phyloP scores from a whole-genome alignment of 805 yeast genomes.

The Yamadazyma olivae region DNA sequence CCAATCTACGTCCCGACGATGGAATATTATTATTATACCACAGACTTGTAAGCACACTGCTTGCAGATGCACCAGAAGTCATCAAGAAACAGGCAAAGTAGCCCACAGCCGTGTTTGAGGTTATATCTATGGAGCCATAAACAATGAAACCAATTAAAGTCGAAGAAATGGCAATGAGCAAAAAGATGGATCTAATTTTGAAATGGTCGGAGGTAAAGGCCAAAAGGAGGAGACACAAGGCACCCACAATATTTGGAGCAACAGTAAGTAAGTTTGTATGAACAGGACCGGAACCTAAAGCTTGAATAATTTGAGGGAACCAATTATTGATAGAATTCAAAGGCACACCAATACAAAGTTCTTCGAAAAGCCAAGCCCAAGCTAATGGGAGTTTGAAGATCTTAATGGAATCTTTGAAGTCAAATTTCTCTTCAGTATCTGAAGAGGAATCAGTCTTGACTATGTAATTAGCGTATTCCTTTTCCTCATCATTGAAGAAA shows the following conservation, averaged over 20 bases:
- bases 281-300: slow-evolving; percentile 38
- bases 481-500: slow-evolving; percentile 41
- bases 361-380: slow-evolving; percentile 43
- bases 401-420: slow-evolving; percentile 38
- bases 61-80: slow-evolving; percentile 48
- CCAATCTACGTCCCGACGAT: slow-evolving; percentile 43
- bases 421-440: slow-evolving; percentile 29
- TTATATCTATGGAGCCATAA: slow-evolving; percentile 43
- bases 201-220: slow-evolving; percentile 41
- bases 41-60: slow-evolving; percentile 48
- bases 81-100: slow-evolving; percentile 44
- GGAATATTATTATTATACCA: slow-evolving; percentile 52
- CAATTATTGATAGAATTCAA: slow-evolving; percentile 46
- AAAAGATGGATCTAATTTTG: slow-evolving; percentile 35
- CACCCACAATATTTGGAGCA: slow-evolving; percentile 50
- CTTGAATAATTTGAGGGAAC: slow-evolving; percentile 45
- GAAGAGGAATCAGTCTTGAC: slow-evolving; percentile 46
- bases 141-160: slow-evolving; percentile 47
- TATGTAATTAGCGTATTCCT: slow-evolving; percentile 33
- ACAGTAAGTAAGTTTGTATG: slow-evolving; percentile 42
- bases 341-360: slow-evolving; percentile 47
- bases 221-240: slow-evolving; percentile 36
- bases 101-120: slow-evolving; percentile 35
- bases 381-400: slow-evolving; percentile 46
- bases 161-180: slow-evolving; percentile 33